These are phyloP conservation scores for Lantana camara DNA, from an alignment of 257 asterid species.

Conservation along the genomic window DNA sequence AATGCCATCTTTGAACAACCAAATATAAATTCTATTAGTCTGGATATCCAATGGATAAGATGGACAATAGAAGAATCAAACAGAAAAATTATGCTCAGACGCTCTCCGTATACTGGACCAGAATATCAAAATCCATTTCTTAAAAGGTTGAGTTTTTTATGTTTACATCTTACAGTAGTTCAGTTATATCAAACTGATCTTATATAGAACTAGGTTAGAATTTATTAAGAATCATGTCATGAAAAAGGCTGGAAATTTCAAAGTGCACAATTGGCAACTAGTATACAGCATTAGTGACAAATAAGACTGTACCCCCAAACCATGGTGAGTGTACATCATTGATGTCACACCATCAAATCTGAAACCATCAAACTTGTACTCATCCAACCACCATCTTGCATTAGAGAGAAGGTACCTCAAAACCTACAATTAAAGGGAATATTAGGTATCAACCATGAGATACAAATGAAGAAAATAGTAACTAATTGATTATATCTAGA, in stretches of 20 bases:
- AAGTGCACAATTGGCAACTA: conserved; percentile 14
- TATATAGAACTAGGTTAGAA: conserved; percentile 3
- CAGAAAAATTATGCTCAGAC: conserved; percentile 20
- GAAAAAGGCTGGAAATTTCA: background rate
- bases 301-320: conserved; percentile 66
- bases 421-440: conserved; percentile 54
- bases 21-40: conserved; percentile 30
- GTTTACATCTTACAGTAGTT: conserved; percentile 12
- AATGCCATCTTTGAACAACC: conserved; percentile 61
- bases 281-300: conserved; percentile 8
- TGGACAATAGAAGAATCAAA: conserved; percentile 5
- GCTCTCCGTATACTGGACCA: conserved; percentile 7
- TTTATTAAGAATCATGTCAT: conserved; percentile 10
- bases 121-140: conserved; percentile 16
- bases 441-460: conserved; percentile 17
- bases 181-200: background rate
- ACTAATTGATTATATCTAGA: conserved; percentile 10
- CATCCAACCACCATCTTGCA: conserved; percentile 99
- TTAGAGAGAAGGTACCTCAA: conserved; percentile 92
- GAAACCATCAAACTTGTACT: conserved; percentile 98
- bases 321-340: conserved; percentile 99
- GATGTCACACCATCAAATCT: conserved; percentile 99
- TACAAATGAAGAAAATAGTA: conserved; percentile 9
- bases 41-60: conserved; percentile 18
- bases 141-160: background rate